These are phyloP conservation scores for Knoxdaviesia capensis DNA, from an alignment of 2,329 filamentous ascomycete genomes.

Conservation along the genomic window DNA sequence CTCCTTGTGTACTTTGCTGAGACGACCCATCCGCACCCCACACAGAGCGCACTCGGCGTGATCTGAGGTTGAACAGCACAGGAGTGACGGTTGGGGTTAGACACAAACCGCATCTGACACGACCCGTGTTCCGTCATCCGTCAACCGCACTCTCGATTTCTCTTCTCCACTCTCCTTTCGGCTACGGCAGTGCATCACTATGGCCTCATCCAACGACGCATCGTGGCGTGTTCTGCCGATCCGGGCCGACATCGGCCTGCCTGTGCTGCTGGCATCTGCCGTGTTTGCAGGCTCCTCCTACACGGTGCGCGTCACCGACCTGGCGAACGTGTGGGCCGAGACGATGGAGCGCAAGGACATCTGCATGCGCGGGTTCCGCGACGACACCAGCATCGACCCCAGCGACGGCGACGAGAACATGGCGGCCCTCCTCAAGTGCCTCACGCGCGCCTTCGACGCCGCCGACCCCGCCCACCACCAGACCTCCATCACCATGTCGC, in stretches of 20 bases:
- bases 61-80: too few relatives aligned
- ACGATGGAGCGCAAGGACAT: slow-evolving; percentile 40
- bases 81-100: too few relatives aligned
- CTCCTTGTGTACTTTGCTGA: too few relatives aligned
- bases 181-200: too few relatives aligned
- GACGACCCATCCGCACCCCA: too few relatives aligned
- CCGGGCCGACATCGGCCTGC: slow-evolving; percentile 20
- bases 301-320: slow-evolving; percentile 46
- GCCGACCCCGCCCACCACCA: slow-evolving; percentile 21
- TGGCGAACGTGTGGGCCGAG: slow-evolving; percentile 56
- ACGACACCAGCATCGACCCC: slow-evolving; percentile 54
- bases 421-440: slow-evolving; percentile 41
- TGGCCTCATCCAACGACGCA: too few relatives aligned
- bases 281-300: slow-evolving; percentile 36
- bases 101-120: too few relatives aligned
- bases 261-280: slow-evolving; percentile 43
- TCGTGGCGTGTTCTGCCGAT: slow-evolving; percentile 29
- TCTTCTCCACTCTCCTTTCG: too few relatives aligned
- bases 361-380: slow-evolving; percentile 36
- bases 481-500: slow-evolving; percentile 23
- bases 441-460: slow-evolving; percentile 30
- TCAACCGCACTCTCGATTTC: too few relatives aligned
- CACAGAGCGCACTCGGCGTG: too few relatives aligned
- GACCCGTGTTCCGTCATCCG: too few relatives aligned
- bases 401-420: slow-evolving; percentile 49